Percentiles rank a stretch among this genome's conserved stretches.
Evolutionary conservation across 306 rosid species (phyloP).

Genomic region (Calophaca sinica): DNA sequence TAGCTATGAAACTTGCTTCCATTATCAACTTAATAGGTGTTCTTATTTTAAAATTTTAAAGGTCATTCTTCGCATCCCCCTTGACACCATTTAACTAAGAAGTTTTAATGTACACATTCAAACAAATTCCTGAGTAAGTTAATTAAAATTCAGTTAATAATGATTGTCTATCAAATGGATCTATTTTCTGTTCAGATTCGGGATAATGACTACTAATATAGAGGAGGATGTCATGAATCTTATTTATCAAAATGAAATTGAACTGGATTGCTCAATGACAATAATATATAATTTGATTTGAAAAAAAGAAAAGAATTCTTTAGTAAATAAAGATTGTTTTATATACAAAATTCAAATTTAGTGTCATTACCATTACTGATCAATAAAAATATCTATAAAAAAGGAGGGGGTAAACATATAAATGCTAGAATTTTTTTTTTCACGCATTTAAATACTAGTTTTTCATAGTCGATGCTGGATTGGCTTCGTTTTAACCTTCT

Average conservation of each 20-base stretch:
- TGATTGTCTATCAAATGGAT: too few relatives aligned
- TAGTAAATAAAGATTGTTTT: too few relatives aligned
- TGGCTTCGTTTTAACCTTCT: slow-evolving; percentile 3
- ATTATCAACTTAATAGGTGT: background rate
- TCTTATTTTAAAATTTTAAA: background rate
- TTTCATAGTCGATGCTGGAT: background rate
- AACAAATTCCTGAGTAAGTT: too few relatives aligned
- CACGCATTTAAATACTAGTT: background rate
- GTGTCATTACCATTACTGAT: background rate
- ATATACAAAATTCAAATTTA: background rate
- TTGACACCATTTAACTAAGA: background rate
- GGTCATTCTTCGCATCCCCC: slow-evolving; percentile 11
- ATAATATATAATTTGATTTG: too few relatives aligned
- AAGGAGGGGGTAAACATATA: background rate
- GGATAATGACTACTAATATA: too few relatives aligned
- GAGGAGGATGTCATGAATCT: too few relatives aligned
- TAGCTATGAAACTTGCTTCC: too few relatives aligned
- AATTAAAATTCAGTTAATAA: too few relatives aligned
- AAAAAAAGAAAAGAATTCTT: too few relatives aligned
- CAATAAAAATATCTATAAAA: background rate
- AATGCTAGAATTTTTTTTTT: background rate
- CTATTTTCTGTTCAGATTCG: too few relatives aligned
- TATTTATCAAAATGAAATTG: too few relatives aligned
- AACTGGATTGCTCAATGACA: too few relatives aligned
- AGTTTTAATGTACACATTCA: background rate